Conservation (phyloP, 805 yeast species). For the Lachancea cidri region DNA sequence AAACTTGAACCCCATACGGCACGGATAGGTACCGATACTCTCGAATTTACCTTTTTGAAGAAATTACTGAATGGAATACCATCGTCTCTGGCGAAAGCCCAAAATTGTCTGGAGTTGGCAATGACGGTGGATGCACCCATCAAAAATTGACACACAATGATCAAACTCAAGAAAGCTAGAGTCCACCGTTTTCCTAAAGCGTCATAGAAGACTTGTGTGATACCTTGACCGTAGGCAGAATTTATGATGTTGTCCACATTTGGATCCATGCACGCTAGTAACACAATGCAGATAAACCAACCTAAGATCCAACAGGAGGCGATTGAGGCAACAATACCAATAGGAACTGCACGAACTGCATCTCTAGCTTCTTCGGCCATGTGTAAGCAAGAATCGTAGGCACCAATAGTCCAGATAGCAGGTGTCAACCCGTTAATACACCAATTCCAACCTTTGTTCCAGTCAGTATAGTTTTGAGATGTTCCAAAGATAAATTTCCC, state of each 20-base stretch:
- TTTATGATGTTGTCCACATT: slow-evolving; percentile 40
- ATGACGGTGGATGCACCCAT: slow-evolving; percentile 37
- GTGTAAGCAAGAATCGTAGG: slow-evolving; percentile 67
- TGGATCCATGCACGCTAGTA: slow-evolving; percentile 48
- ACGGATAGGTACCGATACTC: slow-evolving; percentile 53
- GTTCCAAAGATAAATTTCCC: slow-evolving; percentile 53
- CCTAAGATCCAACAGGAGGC: slow-evolving; percentile 54
- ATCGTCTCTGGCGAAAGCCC: slow-evolving; percentile 73
- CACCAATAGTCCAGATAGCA: slow-evolving; percentile 72
- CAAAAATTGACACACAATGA: slow-evolving; percentile 55
- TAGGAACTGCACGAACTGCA: slow-evolving; percentile 58
- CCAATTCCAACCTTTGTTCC: slow-evolving; percentile 57
- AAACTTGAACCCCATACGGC: slow-evolving; percentile 45
- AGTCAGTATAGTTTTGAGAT: slow-evolving; percentile 44
- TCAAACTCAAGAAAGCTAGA: slow-evolving; percentile 53
- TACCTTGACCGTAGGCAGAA: slow-evolving; percentile 51
- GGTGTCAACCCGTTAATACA: slow-evolving; percentile 52
- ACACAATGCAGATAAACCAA: slow-evolving; percentile 47
- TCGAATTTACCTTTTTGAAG: slow-evolving; percentile 51
- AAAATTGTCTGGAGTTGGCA: slow-evolving; percentile 52
- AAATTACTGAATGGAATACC: slow-evolving; percentile 57
- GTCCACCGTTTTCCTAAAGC: slow-evolving; percentile 64
- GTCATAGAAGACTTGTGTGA: slow-evolving; percentile 61
- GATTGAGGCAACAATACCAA: slow-evolving; percentile 58
- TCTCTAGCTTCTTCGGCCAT: slow-evolving; percentile 67